Evolutionary conservation across 2,329 filamentous ascomycete genomes (phyloP), one percentile per base, ranked within the genome.

Genomic region (Neofusicoccum kwambonambiense): DNA sequence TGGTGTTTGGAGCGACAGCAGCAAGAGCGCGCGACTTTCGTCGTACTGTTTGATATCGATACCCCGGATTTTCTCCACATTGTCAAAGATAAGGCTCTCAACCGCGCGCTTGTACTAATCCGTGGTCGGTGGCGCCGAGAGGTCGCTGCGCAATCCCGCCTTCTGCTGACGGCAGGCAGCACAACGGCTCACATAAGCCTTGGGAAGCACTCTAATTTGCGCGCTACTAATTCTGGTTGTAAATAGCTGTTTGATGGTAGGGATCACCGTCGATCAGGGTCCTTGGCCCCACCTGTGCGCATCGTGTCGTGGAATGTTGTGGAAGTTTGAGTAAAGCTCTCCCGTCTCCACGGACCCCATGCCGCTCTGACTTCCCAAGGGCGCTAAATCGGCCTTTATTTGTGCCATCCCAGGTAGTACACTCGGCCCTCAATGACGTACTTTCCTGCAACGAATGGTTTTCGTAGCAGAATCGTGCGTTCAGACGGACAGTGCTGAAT

Each of bases 41-140:
- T 41, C 45, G 15, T 22, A 8, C 50, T 52, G 41, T 54, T 37
- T 54, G 49, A 63, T 63, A 63, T 37, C 61, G 49, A 35, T 64
- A 64, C 61, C 61, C 61, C 61, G 41, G 61, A 47, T 64, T 63
- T 62, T 56, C 61, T 64, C 61, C 61, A 54, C 61, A 54, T 8
- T 50, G 31, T 15, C 57, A 39, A 41, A 64, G 61, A 64, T 64
- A 56, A 54, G 47, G 9, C 37, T 44, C 12, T 57, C 22, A 15
- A 22, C 37, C 12, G 56, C 56, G 27, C 56, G 56, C 56, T 60
- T 60, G 27, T 47, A 60, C 56, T 60, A 60, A 60, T 60, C 22
- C n/a, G 56, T 60, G 13, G 56, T 27, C 56, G 27, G 56, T 60
- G 56, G 56, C 56, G 56, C 56, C 42, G 41, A 60, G 27, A 47